Conservation (phyloP, 2,329 filamentous ascomycete species). For the Trichoderma sp. region DNA sequence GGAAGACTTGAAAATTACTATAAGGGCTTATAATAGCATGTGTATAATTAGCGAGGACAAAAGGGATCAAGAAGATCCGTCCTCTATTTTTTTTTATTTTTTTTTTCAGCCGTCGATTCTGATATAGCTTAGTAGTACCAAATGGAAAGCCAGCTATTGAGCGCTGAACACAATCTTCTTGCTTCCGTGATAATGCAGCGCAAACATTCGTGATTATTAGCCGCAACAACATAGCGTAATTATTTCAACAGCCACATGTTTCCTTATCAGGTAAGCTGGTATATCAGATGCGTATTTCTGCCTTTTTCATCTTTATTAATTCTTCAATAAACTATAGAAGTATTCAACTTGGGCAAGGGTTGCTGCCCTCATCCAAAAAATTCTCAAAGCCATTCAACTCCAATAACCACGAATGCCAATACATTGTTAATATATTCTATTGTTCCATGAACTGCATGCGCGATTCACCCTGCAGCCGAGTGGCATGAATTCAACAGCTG, state of each 20-base stretch:
- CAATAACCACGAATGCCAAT: not conserved
- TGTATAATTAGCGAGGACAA: conserved; percentile 17
- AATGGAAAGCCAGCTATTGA: not conserved
- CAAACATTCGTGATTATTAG: too few species aligned
- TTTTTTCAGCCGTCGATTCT: not conserved
- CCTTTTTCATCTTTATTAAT: not conserved
- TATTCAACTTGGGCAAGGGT: not conserved
- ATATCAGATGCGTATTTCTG: not conserved
- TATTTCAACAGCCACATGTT: not conserved
- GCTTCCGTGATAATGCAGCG: not conserved
- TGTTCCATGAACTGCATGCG: too few species aligned
- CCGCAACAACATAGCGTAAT: not conserved
- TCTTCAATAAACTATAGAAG: not conserved
- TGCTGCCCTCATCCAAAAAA: not conserved
- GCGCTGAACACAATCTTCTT: not conserved
- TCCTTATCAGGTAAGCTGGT: not conserved
- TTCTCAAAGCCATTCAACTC: not conserved
- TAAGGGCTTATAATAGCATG: conserved; percentile 12
- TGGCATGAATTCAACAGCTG: too few species aligned
- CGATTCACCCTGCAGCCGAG: not conserved
- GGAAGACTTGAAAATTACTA: not conserved
- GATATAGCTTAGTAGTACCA: not conserved
- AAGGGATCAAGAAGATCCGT: not conserved
- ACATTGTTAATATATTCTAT: not conserved
- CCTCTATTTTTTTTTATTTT: not conserved